Evolutionary conservation across 306 rosid species (phyloP), one percentile per base, ranked within the genome.

Genomic region (Citrullus colocynthis): DNA sequence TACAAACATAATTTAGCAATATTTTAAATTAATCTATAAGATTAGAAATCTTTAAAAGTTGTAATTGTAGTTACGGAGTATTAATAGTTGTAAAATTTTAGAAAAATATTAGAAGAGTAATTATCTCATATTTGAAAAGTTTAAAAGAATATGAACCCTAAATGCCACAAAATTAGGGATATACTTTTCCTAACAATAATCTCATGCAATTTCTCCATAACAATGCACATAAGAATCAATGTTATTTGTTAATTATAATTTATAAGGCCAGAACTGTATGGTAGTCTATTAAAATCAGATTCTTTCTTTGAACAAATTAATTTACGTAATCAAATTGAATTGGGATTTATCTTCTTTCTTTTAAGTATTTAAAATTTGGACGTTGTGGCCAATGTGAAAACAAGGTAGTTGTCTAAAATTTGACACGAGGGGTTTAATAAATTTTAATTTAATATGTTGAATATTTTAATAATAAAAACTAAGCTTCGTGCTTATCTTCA

Each of bases 291-390:
- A 32, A 63, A 15, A 32, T 15, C 3, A 16, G 14, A 65, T 37
- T 65, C 7, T 65, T 39, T 16, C 4, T 65, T 37, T 65, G 28
- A 44, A 69, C 10, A 39, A 42, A 69, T 69, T n/a, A 69, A 69
- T 69, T 41, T 69, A 69, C 75, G 56, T 69, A 69, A 69, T 44
- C 18, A 30, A 69, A 69, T 69, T 41, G 75, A 69, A 16, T 41
- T 69, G 15, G 54, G 34, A 36, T 34, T 65, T 65, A 7, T 16
- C 6, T 65, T 2, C 0, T 32, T 64, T 8, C 17, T 36, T 13
- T 60, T 61, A 0, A 61, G 41, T 13, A 61, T 13, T 30, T 61
- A 13, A 66, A n/a, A 18, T 1, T 67, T n/a, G 49, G 34, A 42
- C 34, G 30, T 42, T 42, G 74, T 11, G 75, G 37, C 75, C 10